Evolutionary conservation across 164 flowering plant genomes (phyloP), one percentile per base, ranked within the genome.

Genomic region (Litsea cubeba): DNA sequence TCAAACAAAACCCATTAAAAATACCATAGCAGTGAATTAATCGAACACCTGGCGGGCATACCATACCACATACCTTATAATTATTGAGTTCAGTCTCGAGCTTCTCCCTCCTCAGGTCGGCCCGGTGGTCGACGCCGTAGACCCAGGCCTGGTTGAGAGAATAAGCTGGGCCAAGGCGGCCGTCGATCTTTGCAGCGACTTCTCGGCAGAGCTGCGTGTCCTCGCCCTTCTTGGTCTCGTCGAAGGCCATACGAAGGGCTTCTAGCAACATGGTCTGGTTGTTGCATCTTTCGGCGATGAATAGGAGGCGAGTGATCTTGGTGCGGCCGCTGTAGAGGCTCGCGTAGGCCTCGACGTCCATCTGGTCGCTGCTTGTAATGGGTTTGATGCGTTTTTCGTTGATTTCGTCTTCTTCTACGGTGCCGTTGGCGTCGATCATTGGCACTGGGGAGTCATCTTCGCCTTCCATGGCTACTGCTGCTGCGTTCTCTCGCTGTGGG

Each of bases 181-280:
- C 99, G 54, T 76, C 86, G 66, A 96, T 91, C 87, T 86, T 96
- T 83, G 81, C 77, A 12, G 87, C 97, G 22, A 90, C 94, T 26
- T 93, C 97, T 14, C 92, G 72, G 68, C 82, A 88, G 23, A 90
- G 69, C 85, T 83, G 89, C 51, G 91, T 82, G 76, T 94, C 88
- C 84, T 91, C 97, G 5, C 97, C 98, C 76, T 91, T 94, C 84
- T 92, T 96, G 62, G 89, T 83, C 87, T 92, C 97, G 15, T 94
- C 97, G 67, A 87, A 88, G 5, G 97, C 97, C 93, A 96, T 92
- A 30, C 98, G 71, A 12, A 92, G 79, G 17, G 99, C 98, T 73
- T 96, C 99, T 23, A 90, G 35, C 77, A 88, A 84, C 95, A 88
- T 88, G 70, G 84, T 22, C 25, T 72, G 75, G 78, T 85, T 86